Percentiles rank a stretch among this genome's conserved stretches.
phyloP scores from a whole-genome alignment of 371 early-diverging fungal species.

The Mucor irregularis region DNA sequence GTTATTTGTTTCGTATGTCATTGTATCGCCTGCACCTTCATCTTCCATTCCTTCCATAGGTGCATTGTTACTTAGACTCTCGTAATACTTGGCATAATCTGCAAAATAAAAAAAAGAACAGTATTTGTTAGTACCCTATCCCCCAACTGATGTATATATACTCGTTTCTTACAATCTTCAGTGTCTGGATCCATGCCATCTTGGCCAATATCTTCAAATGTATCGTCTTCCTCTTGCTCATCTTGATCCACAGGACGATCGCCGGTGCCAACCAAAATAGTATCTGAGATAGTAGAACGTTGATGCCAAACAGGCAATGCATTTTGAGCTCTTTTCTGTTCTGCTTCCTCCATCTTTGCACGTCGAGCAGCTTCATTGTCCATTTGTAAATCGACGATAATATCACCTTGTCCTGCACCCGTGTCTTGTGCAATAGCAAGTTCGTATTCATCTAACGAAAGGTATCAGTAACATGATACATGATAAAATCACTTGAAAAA shows the following conservation, averaged over 20 bases:
- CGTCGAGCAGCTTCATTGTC: constrained; percentile 72
- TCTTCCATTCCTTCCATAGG: background rate
- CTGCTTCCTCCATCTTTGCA: constrained; percentile 68
- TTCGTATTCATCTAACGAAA: constrained; percentile 48
- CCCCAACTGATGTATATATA: too few species aligned
- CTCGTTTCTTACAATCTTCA: constrained; percentile 50
- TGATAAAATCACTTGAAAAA: background rate
- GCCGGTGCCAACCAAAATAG: constrained; percentile 32
- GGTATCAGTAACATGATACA: background rate
- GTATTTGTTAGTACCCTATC: background rate
- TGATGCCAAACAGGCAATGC: constrained; percentile 83
- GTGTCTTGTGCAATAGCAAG: constrained; percentile 73
- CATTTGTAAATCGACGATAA: constrained; percentile 78
- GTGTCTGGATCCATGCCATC: constrained; percentile 49
- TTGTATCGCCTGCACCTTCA: background rate
- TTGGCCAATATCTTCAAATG: constrained; percentile 35
- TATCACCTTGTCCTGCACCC: constrained; percentile 72
- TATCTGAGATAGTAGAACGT: constrained; percentile 67
- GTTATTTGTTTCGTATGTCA: background rate
- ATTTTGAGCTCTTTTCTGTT: constrained; percentile 76
- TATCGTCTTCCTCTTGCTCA: constrained; percentile 44
- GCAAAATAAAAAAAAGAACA: background rate
- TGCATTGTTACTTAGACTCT: constrained; percentile 30
- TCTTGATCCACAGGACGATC: constrained; percentile 38
- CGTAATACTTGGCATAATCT: constrained; percentile 52